phyloP scores from a whole-genome alignment of 257 asterid species.

The Thymus mandschuricus region DNA sequence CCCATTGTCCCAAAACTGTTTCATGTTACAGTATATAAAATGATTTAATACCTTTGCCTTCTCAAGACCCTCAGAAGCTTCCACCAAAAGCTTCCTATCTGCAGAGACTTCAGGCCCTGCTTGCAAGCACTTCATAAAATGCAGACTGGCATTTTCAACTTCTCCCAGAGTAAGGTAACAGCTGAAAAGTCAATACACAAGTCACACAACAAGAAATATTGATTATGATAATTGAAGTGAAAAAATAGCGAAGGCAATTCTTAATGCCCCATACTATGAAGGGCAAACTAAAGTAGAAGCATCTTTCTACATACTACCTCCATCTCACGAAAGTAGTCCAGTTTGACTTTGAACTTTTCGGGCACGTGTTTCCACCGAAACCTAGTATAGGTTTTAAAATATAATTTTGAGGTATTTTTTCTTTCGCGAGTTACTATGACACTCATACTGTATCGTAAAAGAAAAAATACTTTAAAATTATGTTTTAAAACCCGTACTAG shows the following conservation, averaged over 20 bases:
- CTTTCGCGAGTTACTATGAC: too few relatives aligned
- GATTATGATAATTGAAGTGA: conserved; percentile 3
- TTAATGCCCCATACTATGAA: conserved; percentile 21
- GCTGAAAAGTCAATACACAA: conserved; percentile 49
- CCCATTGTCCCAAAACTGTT: conserved; percentile 19
- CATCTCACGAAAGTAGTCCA: too few relatives aligned
- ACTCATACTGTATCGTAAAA: too few relatives aligned
- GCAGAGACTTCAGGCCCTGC: conserved; percentile 64
- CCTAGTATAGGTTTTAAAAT: too few relatives aligned
- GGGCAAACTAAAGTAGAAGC: conserved; percentile 1
- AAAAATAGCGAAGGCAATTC: conserved; percentile 13
- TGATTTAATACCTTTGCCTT: conserved; percentile 64
- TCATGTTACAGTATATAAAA: conserved; percentile 1
- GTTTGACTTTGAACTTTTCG: too few relatives aligned
- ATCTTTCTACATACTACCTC: neutral
- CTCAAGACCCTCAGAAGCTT: conserved; percentile 94
- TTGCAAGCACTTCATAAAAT: conserved; percentile 82
- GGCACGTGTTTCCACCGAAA: too few relatives aligned
- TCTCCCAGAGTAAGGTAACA: conserved; percentile 96
- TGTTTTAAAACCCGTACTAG: too few relatives aligned
- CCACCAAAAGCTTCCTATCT: conserved; percentile 75
- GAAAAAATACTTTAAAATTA: too few relatives aligned
- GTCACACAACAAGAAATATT: conserved; percentile 18
- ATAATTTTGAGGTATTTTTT: too few relatives aligned
- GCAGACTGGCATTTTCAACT: conserved; percentile 72